These are phyloP conservation scores for Asparagopsis taxiformis DNA, from an alignment of 31 red algal genomes.

Conservation along the genomic window DNA sequence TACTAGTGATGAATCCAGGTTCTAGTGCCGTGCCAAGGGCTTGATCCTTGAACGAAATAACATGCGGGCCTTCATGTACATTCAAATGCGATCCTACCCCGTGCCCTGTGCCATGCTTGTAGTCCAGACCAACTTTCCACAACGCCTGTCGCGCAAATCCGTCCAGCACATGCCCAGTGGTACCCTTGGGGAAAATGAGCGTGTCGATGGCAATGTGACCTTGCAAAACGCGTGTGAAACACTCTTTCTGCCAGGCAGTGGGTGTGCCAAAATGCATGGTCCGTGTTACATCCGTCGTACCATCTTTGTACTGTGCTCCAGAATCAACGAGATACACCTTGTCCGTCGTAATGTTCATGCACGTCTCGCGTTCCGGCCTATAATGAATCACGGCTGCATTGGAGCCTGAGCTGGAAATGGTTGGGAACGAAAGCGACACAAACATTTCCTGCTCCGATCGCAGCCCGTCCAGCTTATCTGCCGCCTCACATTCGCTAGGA, in stretches of 20 bases:
- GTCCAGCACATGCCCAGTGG: constrained; percentile 89
- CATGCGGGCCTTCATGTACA: constrained; percentile 99
- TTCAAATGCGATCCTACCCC: constrained; percentile 93
- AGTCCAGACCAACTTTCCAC: constrained; percentile 94
- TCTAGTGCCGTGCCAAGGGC: constrained; percentile 78
- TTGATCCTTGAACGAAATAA: constrained; percentile 77
- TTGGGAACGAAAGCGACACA: constrained; percentile 88
- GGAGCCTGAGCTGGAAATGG: constrained; percentile 83
- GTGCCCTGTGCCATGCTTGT: constrained; percentile 98
- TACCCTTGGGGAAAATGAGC: constrained; percentile 84
- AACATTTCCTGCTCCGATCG: constrained; percentile 71
- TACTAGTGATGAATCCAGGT: constrained; percentile 88
- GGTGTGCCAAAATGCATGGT: constrained; percentile 93
- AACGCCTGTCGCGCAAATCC: constrained; percentile 81
- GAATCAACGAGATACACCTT: constrained; percentile 91
- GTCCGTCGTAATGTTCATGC: constrained; percentile 36
- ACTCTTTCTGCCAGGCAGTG: constrained; percentile 70
- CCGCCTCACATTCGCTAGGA: constrained; percentile 53
- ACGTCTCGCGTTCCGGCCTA: constrained; percentile 41
- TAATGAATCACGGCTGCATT: constrained; percentile 99
- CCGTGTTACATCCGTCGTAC: constrained; percentile 98
- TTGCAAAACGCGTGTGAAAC: constrained; percentile 94
- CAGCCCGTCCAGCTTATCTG: constrained; percentile 67
- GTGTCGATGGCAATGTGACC: constrained; percentile 94
- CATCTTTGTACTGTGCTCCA: constrained; percentile 94